Evolutionary conservation across 495 filamentous ascomycete genomes (phyloP), one percentile per base, ranked within the genome.

Genomic region (Oleoguttula mirabilis): DNA sequence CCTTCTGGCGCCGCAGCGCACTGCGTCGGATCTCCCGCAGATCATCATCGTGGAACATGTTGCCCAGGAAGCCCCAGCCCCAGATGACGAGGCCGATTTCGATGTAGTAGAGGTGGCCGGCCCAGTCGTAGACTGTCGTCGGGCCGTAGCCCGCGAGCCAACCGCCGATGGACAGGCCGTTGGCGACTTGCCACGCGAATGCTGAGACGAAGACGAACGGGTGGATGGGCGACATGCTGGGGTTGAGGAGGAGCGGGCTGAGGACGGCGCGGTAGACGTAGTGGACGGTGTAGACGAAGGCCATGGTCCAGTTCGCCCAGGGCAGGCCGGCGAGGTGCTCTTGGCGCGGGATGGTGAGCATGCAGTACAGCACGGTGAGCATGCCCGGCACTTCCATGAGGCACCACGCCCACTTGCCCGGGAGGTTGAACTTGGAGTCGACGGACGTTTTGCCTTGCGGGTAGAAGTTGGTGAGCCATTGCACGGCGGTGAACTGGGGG

Each of bases 261-360:
- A 94, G 61, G 40, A 95, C 60, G 15, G 88, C 82, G 48, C 90
- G 84, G 69, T 98, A 86, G 55, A 75, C 43, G 64, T 98, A 98
- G 62, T 98, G 90, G 45, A 82, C 71, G 10, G 57, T 58, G 52
- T 79, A 84, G 23, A 81, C 60, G 6, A 56, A 70, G 32, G 67
- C 78, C 57, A 85, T 75, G 12, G 73, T 66, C 58, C 75, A 75
- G 62, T 85, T 85, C 40, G 70, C 71, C 69, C 69, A 76, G 6
- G 80, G 80, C n/a, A 84, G 59, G 25, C 21, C 19, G 19, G 22
- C 19, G 42, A 77, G 61, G 16, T 65, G 68, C 31, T 66, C 55
- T 43, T 72, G 54, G 3, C 51, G 39, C n/a, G 82, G 74, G 14
- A 88, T 68, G 1, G 67, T 75, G 53, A 56, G 67, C 66, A 94